Evolutionary conservation across 2,329 filamentous ascomycete genomes (phyloP).

Genomic region (Aphanocladium album): DNA sequence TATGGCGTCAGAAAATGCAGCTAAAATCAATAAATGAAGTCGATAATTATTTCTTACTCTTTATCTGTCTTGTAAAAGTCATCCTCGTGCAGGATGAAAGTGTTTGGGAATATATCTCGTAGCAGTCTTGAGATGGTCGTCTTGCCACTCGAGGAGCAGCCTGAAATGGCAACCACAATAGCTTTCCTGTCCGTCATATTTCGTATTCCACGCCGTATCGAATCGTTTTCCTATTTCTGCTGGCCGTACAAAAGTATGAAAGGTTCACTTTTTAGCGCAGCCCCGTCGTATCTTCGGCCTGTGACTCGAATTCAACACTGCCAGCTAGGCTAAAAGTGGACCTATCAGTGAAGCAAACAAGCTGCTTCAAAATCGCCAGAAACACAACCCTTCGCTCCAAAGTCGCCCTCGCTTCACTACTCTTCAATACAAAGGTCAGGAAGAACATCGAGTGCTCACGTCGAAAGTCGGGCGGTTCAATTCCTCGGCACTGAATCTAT

Average conservation of each 20-base stretch:
- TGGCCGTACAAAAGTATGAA: neutral
- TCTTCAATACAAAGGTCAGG: neutral
- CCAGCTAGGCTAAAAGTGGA: constrained; percentile 9
- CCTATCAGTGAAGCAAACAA: neutral
- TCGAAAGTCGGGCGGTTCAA: neutral
- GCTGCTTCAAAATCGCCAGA: constrained; percentile 1
- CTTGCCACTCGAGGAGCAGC: constrained; percentile 89
- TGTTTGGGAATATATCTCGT: constrained; percentile 70
- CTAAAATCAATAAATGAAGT: neutral
- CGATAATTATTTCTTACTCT: constrained; percentile 43
- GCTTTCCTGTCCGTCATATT: constrained; percentile 38
- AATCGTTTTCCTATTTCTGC: neutral
- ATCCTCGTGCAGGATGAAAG: constrained; percentile 88
- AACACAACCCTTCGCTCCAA: neutral
- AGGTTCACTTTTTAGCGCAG: neutral
- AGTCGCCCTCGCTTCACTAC: neutral
- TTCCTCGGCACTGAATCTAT: neutral
- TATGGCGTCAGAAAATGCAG: constrained; percentile 10
- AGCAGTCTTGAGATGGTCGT: constrained; percentile 86
- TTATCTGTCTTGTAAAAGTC: constrained; percentile 87
- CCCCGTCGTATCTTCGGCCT: neutral
- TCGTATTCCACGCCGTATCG: too few relatives aligned
- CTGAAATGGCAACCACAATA: constrained; percentile 75
- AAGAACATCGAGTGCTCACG: neutral
- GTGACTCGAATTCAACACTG: neutral